These are phyloP conservation scores for Globomyces pollinis-pini DNA, from an alignment of 192 early-diverging fungal genomes.

Conservation along the genomic window DNA sequence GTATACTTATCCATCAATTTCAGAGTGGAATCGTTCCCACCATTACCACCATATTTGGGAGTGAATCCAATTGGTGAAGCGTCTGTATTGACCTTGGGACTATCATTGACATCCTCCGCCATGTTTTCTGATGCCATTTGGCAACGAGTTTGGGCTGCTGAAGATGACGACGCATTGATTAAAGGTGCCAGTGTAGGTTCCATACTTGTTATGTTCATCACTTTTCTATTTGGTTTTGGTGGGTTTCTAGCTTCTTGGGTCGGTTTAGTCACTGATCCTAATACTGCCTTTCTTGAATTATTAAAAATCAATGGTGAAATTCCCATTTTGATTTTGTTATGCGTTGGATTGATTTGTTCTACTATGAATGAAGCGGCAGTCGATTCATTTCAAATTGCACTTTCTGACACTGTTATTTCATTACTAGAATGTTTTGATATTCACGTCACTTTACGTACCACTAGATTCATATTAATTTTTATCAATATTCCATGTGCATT, in stretches of 20 bases:
- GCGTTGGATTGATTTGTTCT: slow-evolving; percentile 27
- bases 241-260: slow-evolving; percentile 33
- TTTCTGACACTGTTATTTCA: slow-evolving; percentile 30
- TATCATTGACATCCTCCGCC: slow-evolving; percentile 33
- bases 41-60: slow-evolving; percentile 22
- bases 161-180: slow-evolving; percentile 12
- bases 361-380: slow-evolving; percentile 41
- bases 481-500: slow-evolving; percentile 32
- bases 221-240: slow-evolving; percentile 35
- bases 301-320: slow-evolving; percentile 14
- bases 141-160: slow-evolving; percentile 46
- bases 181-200: slow-evolving; percentile 27
- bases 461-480: slow-evolving; percentile 19
- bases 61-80: slow-evolving; percentile 27
- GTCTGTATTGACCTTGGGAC: slow-evolving; percentile 24
- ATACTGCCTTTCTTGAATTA: slow-evolving; percentile 31
- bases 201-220: slow-evolving; percentile 16
- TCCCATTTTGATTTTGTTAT: slow-evolving; percentile 22
- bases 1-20: slow-evolving; percentile 33
- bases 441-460: not conserved
- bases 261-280: slow-evolving; percentile 10
- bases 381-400: slow-evolving; percentile 42
- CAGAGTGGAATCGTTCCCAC: slow-evolving; percentile 10
- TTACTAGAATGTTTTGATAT: not conserved
- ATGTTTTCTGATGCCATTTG: slow-evolving; percentile 43